phyloP scores from a whole-genome alignment of 805 yeast genomes.

The Torulaspora franciscae region DNA sequence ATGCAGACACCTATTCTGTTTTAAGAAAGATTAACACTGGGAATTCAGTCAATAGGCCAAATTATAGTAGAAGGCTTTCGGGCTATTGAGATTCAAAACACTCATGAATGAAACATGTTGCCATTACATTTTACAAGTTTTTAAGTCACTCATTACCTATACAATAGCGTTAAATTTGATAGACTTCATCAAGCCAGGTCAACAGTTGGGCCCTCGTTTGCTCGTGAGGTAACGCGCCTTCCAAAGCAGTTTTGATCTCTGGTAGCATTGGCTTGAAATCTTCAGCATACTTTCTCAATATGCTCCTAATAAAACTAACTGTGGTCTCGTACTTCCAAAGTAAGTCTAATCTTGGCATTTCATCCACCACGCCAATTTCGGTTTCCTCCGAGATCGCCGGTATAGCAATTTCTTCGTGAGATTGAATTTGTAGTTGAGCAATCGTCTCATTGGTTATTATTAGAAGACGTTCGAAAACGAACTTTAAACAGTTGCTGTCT shows the following conservation, averaged over 20 bases:
- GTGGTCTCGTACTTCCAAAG: constrained; percentile 42
- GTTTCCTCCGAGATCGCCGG: constrained; percentile 25
- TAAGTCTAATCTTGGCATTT: constrained; percentile 34
- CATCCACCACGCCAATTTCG: constrained; percentile 28
- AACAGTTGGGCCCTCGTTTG: constrained; percentile 29
- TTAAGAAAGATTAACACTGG: constrained; percentile 19
- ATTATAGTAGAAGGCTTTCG: not conserved
- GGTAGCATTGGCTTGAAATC: constrained; percentile 37
- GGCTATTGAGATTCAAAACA: constrained; percentile 1
- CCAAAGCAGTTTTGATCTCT: constrained; percentile 35
- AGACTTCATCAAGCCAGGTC: constrained; percentile 36
- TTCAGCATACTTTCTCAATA: constrained; percentile 43
- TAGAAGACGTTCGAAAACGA: constrained; percentile 29
- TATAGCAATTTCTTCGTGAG: constrained; percentile 15
- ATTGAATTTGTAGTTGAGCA: constrained; percentile 16
- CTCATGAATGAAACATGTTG: not conserved
- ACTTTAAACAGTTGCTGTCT: constrained; percentile 28
- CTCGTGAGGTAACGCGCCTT: constrained; percentile 32
- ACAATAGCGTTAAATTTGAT: constrained; percentile 15
- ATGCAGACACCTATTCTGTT: constrained; percentile 14
- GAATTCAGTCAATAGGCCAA: constrained; percentile 20
- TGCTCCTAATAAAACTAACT: constrained; percentile 37
- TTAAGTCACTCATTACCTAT: constrained; percentile 3
- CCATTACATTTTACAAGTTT: too few relatives aligned
- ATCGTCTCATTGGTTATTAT: constrained; percentile 21